phyloP scores from a whole-genome alignment of 2,329 filamentous ascomycete genomes.

The Tolypocladium amazonense region DNA sequence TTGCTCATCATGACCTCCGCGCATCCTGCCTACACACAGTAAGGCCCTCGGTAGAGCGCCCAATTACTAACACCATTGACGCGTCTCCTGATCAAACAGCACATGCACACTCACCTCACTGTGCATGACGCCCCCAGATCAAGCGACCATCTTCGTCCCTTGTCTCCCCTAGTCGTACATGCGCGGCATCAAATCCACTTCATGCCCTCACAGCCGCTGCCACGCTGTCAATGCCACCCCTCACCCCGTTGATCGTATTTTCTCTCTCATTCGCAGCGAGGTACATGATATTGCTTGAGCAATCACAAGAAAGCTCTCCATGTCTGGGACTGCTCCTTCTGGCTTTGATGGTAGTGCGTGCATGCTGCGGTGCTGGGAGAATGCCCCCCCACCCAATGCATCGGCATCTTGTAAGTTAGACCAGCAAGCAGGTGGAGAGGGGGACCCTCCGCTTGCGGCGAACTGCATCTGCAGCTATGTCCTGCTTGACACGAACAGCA shows the following conservation, averaged over 20 bases:
- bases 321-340: neutral
- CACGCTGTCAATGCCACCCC: neutral
- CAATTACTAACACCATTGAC: neutral
- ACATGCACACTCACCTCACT: neutral
- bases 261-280: neutral
- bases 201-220: neutral
- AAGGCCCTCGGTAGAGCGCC: too few relatives aligned
- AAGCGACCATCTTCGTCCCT: neutral
- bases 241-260: neutral
- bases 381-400: neutral
- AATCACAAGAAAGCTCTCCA: neutral
- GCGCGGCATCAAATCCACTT: neutral
- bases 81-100: neutral
- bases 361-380: neutral
- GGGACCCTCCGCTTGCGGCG: neutral
- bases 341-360: neutral
- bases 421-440: neutral
- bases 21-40: too few relatives aligned
- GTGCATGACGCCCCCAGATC: neutral
- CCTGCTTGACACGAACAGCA: neutral
- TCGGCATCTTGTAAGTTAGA: neutral
- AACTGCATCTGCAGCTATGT: neutral
- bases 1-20: too few relatives aligned
- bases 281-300: neutral
- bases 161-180: neutral